Conservation (phyloP, 768 basidiomycete species). For the Pulveroboletus frians region DNA sequence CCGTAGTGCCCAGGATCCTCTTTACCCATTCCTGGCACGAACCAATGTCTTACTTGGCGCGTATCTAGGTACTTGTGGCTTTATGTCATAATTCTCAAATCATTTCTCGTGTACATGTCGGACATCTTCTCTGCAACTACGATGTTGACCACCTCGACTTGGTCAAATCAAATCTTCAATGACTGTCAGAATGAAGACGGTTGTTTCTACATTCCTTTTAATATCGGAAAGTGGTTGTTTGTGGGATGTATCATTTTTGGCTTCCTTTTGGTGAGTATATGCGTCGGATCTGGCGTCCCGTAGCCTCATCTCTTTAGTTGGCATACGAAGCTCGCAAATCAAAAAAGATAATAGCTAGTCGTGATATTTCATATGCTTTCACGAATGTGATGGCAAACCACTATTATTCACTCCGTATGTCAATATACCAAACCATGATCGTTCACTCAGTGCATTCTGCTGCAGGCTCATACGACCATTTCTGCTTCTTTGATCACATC, state of each 20-base stretch:
- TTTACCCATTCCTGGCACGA: neutral
- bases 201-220: slow-evolving; percentile 84
- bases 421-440: neutral
- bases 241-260: slow-evolving; percentile 97
- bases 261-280: slow-evolving; percentile 74
- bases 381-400: slow-evolving; percentile 97
- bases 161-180: slow-evolving; percentile 89
- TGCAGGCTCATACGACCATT: slow-evolving; percentile 90
- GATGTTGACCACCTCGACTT: slow-evolving; percentile 86
- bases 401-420: slow-evolving; percentile 91
- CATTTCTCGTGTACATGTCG: slow-evolving; percentile 92
- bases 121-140: slow-evolving; percentile 98
- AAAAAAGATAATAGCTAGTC: slow-evolving; percentile 88
- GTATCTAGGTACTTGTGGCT: slow-evolving; percentile 79
- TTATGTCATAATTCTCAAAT: slow-evolving; percentile 91
- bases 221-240: slow-evolving; percentile 92
- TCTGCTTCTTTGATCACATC: slow-evolving; percentile 98
- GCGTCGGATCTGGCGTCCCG: neutral
- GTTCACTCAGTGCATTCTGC: neutral
- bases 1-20: neutral
- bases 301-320: slow-evolving; percentile 44
- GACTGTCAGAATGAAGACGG: slow-evolving; percentile 58
- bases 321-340: slow-evolving; percentile 91
- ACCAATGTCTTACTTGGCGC: slow-evolving; percentile 9
- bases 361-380: slow-evolving; percentile 97